Evolutionary conservation across 495 filamentous ascomycete genomes (phyloP).

Genomic region (Lineolata rhizophorae): DNA sequence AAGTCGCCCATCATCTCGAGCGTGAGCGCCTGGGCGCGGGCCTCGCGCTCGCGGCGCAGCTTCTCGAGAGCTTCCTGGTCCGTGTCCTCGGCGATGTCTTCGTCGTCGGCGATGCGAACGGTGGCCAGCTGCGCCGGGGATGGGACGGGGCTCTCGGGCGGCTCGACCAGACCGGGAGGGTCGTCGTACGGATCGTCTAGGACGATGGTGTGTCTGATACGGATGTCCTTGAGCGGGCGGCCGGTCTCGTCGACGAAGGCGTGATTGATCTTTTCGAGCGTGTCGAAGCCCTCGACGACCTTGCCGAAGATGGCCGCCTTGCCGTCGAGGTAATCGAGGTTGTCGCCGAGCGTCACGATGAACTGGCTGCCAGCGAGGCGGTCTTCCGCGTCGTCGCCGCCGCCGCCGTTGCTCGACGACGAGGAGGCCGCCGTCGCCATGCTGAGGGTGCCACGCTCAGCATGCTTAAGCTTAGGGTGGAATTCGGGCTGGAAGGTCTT

Average conservation of each 20-base stretch:
- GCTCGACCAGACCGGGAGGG: constrained; percentile 49
- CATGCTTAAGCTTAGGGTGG: constrained; percentile 65
- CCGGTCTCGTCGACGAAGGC: constrained; percentile 68
- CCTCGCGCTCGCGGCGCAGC: constrained; percentile 69
- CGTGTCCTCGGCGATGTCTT: constrained; percentile 52
- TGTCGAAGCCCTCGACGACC: constrained; percentile 84
- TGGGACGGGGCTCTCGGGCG: constrained; percentile 60
- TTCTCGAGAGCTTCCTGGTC: constrained; percentile 63
- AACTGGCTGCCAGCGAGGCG: constrained; percentile 75
- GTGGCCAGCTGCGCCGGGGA: constrained; percentile 73
- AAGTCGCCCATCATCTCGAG: constrained; percentile 96
- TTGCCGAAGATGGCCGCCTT: constrained; percentile 88
- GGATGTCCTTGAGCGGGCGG: constrained; percentile 72
- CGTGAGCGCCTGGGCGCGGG: constrained; percentile 80
- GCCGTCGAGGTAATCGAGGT: constrained; percentile 71
- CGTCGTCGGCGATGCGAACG: constrained; percentile 77
- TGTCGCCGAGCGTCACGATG: constrained; percentile 68
- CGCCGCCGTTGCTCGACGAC: no score
- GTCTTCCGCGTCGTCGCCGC: constrained; percentile 45
- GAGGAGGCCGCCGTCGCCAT: constrained; percentile 71
- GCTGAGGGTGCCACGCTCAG: constrained; percentile 72
- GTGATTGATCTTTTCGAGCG: constrained; percentile 78
- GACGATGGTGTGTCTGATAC: constrained; percentile 73
- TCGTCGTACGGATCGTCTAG: constrained; percentile 80
- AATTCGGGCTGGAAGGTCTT: constrained; percentile 68